Evolutionary conservation across 768 basidiomycete species (phyloP), one percentile per base, ranked within the genome.

Genomic region (Serendipita indica): DNA sequence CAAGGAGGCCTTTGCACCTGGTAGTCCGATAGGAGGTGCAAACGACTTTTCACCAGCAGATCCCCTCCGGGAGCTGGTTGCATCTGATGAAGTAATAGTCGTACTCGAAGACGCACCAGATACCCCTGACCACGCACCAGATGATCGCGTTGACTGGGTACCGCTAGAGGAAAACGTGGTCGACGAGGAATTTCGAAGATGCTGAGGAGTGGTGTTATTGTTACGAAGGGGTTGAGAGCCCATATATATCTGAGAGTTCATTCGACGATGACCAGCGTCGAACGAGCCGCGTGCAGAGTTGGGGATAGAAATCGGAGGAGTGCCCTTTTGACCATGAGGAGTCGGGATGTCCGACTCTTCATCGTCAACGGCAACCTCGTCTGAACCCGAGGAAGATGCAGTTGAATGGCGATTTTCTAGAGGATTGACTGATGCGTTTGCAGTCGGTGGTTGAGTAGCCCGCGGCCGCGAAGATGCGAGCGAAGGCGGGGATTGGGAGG

Each of bases 241-340:
- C 22, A 28, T 28, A 30, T 54, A 54, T 7, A 54, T 33, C 49
- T 54, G 49, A 33, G 49, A 54, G 32, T 33, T 54, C 32, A 33
- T 54, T 10, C 49, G 22, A 13, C 49, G 49, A 28, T 54, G 49
- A 12, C 49, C 49, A 27, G 12, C 32, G 32, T 54, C 49, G 30
- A 54, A 54, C 32, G 49, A 54, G 10, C 49, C 49, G 7, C 49
- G 20, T 12, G 49, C 30, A n/a, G 49, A 54, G 12, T 28, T 28
- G 25, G 49, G 49, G 32, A 54, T 54, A 20, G 49, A 54, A 30
- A 54, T 54, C n/a, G 49, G 49, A 54, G 49, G 49, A 20, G 49
- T 54, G 25, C 49, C 49, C 25, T 54, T 54, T 28, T 54, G 49
- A 20, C 25, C 25, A 43, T 43, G 41, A 43, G 41, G 41, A n/a